Conservation (phyloP, 73 alveolate genomes). For the Stentor coeruleus region DNA sequence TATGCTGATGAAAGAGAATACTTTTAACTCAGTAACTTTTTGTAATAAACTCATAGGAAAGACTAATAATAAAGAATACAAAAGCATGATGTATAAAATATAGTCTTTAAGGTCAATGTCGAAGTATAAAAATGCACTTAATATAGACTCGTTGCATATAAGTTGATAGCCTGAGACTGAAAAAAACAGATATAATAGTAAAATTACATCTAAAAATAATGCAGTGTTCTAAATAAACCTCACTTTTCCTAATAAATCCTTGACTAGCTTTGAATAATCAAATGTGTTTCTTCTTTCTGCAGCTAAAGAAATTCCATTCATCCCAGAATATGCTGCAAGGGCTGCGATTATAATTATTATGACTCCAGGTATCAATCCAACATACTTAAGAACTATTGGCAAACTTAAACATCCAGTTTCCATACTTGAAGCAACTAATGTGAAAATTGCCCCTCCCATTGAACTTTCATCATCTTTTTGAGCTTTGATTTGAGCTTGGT, state of each 20-base stretch:
- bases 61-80: not conserved
- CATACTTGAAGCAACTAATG: constrained; percentile 60
- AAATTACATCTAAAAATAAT: not conserved
- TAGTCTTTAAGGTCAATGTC: not conserved
- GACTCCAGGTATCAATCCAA: constrained; percentile 37
- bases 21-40: not conserved
- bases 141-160: not conserved
- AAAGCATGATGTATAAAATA: not conserved
- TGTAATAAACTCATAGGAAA: constrained; percentile 16
- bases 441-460: constrained; percentile 61
- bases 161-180: constrained; percentile 1
- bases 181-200: constrained; percentile 7
- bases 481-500: constrained; percentile 41
- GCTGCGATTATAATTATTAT: not conserved
- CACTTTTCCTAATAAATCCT: constrained; percentile 16
- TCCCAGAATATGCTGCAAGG: not conserved
- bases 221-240: too few relatives aligned
- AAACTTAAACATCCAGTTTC: constrained; percentile 73
- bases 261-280: not conserved
- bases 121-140: not conserved
- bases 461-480: constrained; percentile 61
- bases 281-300: not conserved
- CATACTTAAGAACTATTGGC: constrained; percentile 46
- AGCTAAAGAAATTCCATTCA: constrained; percentile 17
- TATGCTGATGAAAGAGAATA: not conserved